A percentile compares a stretch with the other conserved stretches of the same genome.
Evolutionary conservation across 2,329 filamentous ascomycete genomes (phyloP).

Genomic region (Ascomycota sp.): DNA sequence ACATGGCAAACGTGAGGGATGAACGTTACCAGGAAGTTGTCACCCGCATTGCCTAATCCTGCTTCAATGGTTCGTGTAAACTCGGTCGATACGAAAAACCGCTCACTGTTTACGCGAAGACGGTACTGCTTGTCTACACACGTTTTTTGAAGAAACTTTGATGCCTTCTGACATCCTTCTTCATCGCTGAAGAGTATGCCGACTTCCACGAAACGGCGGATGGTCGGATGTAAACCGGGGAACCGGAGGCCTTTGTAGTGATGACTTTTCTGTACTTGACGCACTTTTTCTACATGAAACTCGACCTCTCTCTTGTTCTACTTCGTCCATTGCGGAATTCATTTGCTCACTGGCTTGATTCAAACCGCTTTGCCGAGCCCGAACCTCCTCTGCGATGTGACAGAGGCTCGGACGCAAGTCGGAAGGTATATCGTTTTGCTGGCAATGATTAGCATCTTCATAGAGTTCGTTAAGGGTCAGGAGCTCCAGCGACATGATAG

Average conservation of each 20-base stretch:
- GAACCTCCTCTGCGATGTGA: not conserved
- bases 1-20: not conserved
- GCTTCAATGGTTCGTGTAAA: constrained; percentile 3
- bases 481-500: constrained; percentile 25
- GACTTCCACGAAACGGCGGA: constrained; percentile 22
- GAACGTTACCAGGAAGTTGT: constrained; percentile 3
- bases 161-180: constrained; percentile 7
- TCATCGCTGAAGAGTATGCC: constrained; percentile 11
- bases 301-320: constrained; percentile 39
- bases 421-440: not conserved
- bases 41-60: not conserved
- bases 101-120: constrained; percentile 5
- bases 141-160: constrained; percentile 14
- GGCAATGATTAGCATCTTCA: constrained; percentile 8
- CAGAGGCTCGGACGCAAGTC: not conserved
- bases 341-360: too few species aligned
- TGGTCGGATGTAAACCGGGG: constrained; percentile 23
- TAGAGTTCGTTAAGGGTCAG: constrained; percentile 40
- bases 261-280: constrained; percentile 27
- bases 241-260: constrained; percentile 20
- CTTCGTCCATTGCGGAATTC: constrained; percentile 27
- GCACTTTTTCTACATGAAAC: constrained; percentile 34
- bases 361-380: not conserved
- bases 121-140: constrained; percentile 17
- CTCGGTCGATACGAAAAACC: constrained; percentile 15